Base-by-base conservation (phyloP, 495 filamentous ascomycete genomes). In the Rhizodiscina lignyota region DNA sequence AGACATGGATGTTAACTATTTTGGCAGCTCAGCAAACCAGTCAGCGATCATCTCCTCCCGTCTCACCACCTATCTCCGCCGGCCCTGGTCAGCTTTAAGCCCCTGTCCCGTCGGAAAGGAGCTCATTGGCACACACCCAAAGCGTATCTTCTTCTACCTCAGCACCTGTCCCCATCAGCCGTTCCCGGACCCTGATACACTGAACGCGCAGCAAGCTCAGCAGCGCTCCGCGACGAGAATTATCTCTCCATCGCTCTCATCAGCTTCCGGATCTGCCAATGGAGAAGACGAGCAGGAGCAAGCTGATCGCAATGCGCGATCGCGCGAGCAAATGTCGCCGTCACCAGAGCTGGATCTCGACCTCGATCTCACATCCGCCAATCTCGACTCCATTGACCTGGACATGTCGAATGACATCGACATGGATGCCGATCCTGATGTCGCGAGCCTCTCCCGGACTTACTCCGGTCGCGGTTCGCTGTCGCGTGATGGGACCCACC, bases 131-230 rank as follows among this genome's bases (percentile, higher is more conserved):
- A 77, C 87, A 24, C 87, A 96, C 49, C 89, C 89, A 18, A 79
- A 83, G 49, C 83, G 89, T 59, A 84, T 92, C 35, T 97, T 92
- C 59, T 97, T 86, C 55, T 94, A 82, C 58, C 71, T 97, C 33
- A 89, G 83, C 24, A 93, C 81, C 5, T 73, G 61, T 41, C 74
- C 79, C 32, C 81, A 74, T 45, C 84, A 91, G 55, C 72, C 82
- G 30, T 70, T 96, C 18, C 85, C 86, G 1, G 76, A 46, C 29
- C 34, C 83, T 46, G 70, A 72, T 34, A 66, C 39, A 10, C 10
- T 32, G 10, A 8, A 13, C 24, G 30, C 30, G 16, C 30, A 10
- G 5, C 8, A 32, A 10, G 30, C 54, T 54, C 8, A 53, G 43
- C 34, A 41, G 61, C 30, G 41, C 45, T 4, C 64, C 38, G 58